Evolutionary conservation across 495 filamentous ascomycete species (phyloP).

Genomic region (Aspergillus homomorphus): DNA sequence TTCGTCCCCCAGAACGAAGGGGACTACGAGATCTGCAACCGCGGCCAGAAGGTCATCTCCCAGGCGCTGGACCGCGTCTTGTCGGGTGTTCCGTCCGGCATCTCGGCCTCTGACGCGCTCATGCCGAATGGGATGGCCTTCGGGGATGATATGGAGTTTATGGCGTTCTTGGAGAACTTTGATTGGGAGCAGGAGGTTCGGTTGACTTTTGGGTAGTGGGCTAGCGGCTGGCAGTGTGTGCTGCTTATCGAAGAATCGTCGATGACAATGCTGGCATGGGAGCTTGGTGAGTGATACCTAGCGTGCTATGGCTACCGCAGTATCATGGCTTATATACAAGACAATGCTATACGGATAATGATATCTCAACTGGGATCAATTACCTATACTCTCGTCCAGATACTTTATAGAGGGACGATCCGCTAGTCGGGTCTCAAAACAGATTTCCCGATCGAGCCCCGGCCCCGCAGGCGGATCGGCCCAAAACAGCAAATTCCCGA

Average conservation of each 20-base stretch:
- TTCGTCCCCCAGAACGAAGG: slow-evolving; percentile 21
- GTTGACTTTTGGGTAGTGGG: background rate
- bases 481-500: background rate
- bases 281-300: too few relatives aligned
- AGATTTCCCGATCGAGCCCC: background rate
- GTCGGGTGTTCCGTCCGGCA: slow-evolving; percentile 4
- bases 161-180: slow-evolving; percentile 16
- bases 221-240: background rate
- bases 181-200: slow-evolving; percentile 17
- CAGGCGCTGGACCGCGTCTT: slow-evolving; percentile 29
- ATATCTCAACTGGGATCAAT: too few relatives aligned
- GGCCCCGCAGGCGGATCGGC: background rate
- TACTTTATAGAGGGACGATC: too few relatives aligned
- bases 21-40: slow-evolving; percentile 20
- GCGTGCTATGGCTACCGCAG: too few relatives aligned
- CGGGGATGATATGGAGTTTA: slow-evolving; percentile 8
- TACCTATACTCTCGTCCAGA: too few relatives aligned
- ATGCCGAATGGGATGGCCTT: background rate
- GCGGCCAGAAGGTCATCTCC: slow-evolving; percentile 23
- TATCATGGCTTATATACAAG: too few relatives aligned
- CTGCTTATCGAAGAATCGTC: background rate
- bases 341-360: too few relatives aligned
- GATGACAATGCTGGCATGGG: too few relatives aligned
- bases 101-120: background rate
- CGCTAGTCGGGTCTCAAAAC: too few relatives aligned